Evolutionary conservation across 2,329 filamentous ascomycete species (phyloP).

Genomic region (Thermothelomyces thermophilus): DNA sequence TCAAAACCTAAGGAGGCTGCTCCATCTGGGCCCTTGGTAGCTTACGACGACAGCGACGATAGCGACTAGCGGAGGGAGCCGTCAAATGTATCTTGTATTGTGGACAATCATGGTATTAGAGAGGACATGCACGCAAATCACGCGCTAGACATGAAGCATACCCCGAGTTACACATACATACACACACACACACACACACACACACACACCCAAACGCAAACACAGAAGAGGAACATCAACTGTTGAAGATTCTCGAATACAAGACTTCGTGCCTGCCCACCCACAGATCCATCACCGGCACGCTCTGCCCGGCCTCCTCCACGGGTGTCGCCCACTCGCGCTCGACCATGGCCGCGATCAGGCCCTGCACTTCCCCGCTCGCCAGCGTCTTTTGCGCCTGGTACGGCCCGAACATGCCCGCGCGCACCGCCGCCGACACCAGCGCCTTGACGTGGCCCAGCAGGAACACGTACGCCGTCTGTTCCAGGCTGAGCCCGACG

Average conservation of each 20-base stretch:
- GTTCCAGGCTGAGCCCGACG: slow-evolving; percentile 52
- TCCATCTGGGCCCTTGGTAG: slow-evolving; percentile 67
- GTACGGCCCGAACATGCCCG: slow-evolving; percentile 73
- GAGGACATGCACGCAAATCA: neutral
- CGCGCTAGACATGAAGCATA: no score
- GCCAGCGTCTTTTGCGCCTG: slow-evolving; percentile 70
- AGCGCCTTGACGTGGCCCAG: slow-evolving; percentile 71
- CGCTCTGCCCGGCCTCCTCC: slow-evolving; percentile 65
- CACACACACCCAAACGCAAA: no score
- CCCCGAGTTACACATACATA: no score
- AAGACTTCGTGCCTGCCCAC: slow-evolving; percentile 74
- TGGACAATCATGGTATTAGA: slow-evolving; percentile 12
- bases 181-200: neutral
- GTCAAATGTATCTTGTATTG: neutral
- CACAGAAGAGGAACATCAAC: no score
- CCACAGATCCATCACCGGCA: slow-evolving; percentile 77
- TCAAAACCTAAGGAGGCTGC: slow-evolving; percentile 47
- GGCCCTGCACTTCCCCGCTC: slow-evolving; percentile 47
- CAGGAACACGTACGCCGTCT: slow-evolving; percentile 69
- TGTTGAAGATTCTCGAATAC: slow-evolving; percentile 84
- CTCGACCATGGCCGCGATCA: slow-evolving; percentile 52
- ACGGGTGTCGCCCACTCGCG: slow-evolving; percentile 52
- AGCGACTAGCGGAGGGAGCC: slow-evolving; percentile 26
- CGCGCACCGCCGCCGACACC: slow-evolving; percentile 68
- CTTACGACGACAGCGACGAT: slow-evolving; percentile 77